Conservation (phyloP, 2,329 filamentous ascomycete genomes). For the Fusarium concolor region DNA sequence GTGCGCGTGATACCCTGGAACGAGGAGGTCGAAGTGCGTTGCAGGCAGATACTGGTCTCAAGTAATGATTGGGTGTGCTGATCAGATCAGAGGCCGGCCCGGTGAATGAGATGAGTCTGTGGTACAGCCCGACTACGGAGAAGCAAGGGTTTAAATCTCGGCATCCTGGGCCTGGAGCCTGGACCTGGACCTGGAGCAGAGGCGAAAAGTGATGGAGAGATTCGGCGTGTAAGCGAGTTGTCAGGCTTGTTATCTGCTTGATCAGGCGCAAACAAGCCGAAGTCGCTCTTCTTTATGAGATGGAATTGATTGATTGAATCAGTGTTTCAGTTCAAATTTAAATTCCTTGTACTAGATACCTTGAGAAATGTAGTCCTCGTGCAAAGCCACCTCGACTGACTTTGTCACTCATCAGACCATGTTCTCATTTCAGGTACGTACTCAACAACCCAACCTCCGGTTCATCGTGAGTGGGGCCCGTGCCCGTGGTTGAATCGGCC, state of each 20-base stretch:
- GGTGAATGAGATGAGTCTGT: conserved; percentile 17
- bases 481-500: conserved; percentile 8
- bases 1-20: conserved; percentile 25
- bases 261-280: conserved; percentile 18
- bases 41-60: too few species aligned
- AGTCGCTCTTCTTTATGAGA: conserved; percentile 22
- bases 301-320: too few species aligned
- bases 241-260: neutral
- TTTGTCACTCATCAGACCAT: conserved; percentile 21
- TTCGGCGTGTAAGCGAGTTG: conserved; percentile 13
- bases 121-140: conserved; percentile 21
- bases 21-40: conserved; percentile 29
- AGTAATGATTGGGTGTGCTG: conserved; percentile 31
- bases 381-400: conserved; percentile 35
- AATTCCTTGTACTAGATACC: neutral
- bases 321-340: neutral
- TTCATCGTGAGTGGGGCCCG: conserved; percentile 17
- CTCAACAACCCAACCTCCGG: conserved; percentile 10
- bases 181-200: neutral
- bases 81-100: conserved; percentile 32
- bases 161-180: neutral
- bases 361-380: neutral
- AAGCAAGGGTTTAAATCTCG: conserved; percentile 11
- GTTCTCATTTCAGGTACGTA: conserved; percentile 21
- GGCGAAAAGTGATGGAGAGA: neutral